Base-by-base conservation (phyloP, 176 grass and related monocot species). In the Hyparrhenia diplandra region DNA sequence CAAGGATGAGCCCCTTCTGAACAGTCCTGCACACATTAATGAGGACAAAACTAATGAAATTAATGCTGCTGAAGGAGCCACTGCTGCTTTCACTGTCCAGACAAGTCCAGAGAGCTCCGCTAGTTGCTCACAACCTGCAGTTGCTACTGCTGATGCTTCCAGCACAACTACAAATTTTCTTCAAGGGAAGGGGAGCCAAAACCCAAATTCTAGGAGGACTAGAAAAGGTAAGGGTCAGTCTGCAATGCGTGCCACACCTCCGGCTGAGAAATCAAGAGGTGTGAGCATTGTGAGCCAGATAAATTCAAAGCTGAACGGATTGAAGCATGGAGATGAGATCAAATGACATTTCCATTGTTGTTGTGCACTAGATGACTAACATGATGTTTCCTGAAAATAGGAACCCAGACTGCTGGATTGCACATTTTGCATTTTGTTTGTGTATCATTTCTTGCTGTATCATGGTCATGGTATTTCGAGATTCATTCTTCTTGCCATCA, bases 311-410 rank as follows among this genome's bases (percentile, higher is more conserved):
- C 70, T 31, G 93, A 95, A 88, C 71, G 93, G 59, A 82, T 91
- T 4, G 93, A 99, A 88, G 96, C 96, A 64, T 99, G 93, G 96
- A 91, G 96, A 37, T 99, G 83, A 95, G 90, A 67, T 34, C 25
- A 24, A 36, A 76, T n/a, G 10, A 12, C 13, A 14, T 40, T 20
- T 36, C 45, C 9, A 2, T 16, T 52, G 29, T 55, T 90, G 69
- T 46, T 81, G 78, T 84, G 30, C 70, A 82, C 85, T 85, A 83
- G 71, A 82, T 85, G 63, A 79, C 81, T 88, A 77, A 86, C 87
- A 73, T 62, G 39, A 67, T 88, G 80, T 76, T 89, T 77, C 63
- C 74, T 67, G 25, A 70, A 32, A 32, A 71, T 92, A 86, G 83
- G 73, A 62, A 51, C 64, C 54, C 43, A 30, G 75, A 71, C 30